Conservation (phyloP, 495 filamentous ascomycete species). For the Podospora didyma region DNA sequence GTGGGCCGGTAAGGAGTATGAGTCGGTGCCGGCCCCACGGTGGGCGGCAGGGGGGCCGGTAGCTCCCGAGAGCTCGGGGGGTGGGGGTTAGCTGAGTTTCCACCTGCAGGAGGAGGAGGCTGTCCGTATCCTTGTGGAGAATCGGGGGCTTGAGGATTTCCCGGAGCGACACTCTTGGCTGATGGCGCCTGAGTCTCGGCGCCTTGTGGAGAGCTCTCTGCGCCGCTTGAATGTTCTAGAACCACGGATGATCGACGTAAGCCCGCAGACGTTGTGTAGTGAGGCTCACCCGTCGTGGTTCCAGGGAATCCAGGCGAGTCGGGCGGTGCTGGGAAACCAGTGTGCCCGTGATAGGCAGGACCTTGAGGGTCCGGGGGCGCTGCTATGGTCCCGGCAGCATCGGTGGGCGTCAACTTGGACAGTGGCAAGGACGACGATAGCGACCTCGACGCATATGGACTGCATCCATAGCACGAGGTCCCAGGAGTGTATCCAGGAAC, state of each 20-base stretch:
- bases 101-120: background rate
- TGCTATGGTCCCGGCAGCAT: background rate
- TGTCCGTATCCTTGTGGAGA: background rate
- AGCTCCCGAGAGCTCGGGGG: background rate
- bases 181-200: background rate
- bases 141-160: background rate
- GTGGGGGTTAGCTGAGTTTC: background rate
- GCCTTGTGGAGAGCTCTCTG: background rate
- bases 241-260: background rate
- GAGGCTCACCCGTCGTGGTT: background rate
- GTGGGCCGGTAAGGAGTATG: constrained; percentile 5
- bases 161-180: background rate
- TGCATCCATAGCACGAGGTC: constrained; percentile 25
- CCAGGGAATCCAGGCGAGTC: background rate
- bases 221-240: background rate
- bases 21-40: background rate
- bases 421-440: background rate
- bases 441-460: constrained; percentile 2
- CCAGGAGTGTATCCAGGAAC: constrained; percentile 31
- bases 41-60: background rate
- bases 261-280: background rate
- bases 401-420: background rate
- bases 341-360: background rate
- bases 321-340: background rate
- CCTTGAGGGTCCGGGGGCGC: background rate